These are phyloP conservation scores for Lactifluus subvellereus DNA, from an alignment of 768 basidiomycete genomes.

Conservation along the genomic window DNA sequence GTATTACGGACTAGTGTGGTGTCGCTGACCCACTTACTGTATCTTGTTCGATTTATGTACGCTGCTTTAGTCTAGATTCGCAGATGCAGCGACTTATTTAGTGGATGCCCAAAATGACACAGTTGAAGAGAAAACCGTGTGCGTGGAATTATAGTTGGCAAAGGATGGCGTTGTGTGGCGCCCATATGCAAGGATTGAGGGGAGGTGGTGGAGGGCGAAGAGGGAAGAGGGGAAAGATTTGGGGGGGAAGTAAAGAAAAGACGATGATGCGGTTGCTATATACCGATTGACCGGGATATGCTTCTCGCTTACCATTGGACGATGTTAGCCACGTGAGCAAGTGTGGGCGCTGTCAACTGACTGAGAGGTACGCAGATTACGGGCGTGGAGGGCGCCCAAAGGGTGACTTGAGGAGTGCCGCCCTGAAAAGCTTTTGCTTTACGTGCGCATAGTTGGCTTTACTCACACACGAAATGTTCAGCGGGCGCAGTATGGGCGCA, in stretches of 20 bases:
- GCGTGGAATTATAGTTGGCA: background rate
- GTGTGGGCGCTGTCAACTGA: conserved; percentile 11
- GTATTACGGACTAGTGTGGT: conserved; percentile 11
- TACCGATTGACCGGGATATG: conserved; percentile 24
- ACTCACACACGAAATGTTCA: background rate
- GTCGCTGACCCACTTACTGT: conserved; percentile 14
- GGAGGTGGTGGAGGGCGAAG: background rate
- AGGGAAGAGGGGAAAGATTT: conserved; percentile 1
- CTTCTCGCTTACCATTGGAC: conserved; percentile 7
- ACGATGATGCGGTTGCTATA: conserved; percentile 24
- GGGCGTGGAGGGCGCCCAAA: background rate
- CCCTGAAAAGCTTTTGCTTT: background rate
- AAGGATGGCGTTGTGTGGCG: background rate
- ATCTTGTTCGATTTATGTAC: conserved; percentile 17
- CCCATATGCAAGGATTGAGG: background rate
- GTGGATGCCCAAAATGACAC: background rate
- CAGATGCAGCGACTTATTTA: conserved; percentile 17
- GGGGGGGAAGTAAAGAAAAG: conserved; percentile 10
- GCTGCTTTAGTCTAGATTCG: conserved; percentile 20
- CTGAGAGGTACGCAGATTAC: background rate
- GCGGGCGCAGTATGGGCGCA: conserved; percentile 17
- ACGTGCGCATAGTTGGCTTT: background rate
- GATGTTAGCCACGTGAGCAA: conserved; percentile 3
- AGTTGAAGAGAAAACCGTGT: background rate
- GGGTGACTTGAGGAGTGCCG: too few relatives aligned